A percentile compares a stretch with the other conserved stretches of the same genome.
Evolutionary conservation across 2,329 filamentous ascomycete species (phyloP).

Genomic region (Lizonia empirigonia): DNA sequence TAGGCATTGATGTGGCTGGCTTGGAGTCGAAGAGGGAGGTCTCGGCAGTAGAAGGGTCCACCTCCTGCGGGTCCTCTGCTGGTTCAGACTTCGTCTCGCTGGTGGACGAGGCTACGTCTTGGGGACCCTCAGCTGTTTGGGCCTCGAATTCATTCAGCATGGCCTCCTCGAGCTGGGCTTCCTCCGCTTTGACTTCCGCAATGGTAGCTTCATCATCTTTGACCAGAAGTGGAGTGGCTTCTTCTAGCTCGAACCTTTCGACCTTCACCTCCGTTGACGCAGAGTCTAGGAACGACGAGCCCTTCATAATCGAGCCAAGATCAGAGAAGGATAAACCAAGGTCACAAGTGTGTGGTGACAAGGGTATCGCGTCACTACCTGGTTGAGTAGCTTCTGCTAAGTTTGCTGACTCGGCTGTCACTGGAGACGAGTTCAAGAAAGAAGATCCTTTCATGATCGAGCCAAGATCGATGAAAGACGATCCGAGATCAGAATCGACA

Average conservation of each 20-base stretch:
- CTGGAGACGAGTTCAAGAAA: conserved; percentile 17
- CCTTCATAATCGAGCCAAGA: conserved; percentile 35
- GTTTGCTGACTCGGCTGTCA: conserved; percentile 2
- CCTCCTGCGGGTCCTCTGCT: not conserved
- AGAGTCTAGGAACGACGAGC: conserved; percentile 27
- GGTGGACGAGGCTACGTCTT: not conserved
- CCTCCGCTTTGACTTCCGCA: not conserved
- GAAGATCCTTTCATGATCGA: conserved; percentile 36
- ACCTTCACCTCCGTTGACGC: conserved; percentile 4
- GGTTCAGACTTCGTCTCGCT: not conserved
- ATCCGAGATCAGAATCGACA: conserved; percentile 10
- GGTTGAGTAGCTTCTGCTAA: not conserved
- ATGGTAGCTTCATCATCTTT: not conserved
- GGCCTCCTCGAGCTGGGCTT: conserved; percentile 1
- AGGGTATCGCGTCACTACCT: not conserved
- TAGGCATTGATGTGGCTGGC: conserved; percentile 16
- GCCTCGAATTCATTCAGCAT: conserved; percentile 12
- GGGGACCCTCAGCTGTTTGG: not conserved
- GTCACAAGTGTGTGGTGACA: not conserved
- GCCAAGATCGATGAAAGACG: conserved; percentile 20
- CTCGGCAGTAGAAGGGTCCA: conserved; percentile 2
- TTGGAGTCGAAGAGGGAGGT: conserved; percentile 35
- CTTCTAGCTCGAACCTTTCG: not conserved
- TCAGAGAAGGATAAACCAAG: conserved; percentile 9
- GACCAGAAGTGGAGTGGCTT: conserved; percentile 2